Percentiles rank a stretch among this genome's conserved stretches.
Conservation (phyloP, 2,329 filamentous ascomycete species). For the Ascocoryne sarcoides region DNA sequence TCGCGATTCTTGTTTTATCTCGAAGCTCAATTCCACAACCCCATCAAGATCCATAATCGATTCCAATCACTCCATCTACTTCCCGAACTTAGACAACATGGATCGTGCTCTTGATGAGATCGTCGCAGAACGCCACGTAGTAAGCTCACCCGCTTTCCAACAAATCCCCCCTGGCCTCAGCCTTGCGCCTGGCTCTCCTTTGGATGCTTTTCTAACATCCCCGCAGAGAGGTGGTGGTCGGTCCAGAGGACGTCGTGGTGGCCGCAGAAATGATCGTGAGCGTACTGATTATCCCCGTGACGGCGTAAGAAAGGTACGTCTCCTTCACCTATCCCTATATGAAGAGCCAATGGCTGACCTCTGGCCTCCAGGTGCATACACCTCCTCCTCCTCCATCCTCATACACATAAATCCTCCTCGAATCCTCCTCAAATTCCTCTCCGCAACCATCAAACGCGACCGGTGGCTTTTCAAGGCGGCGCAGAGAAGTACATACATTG, state of each 20-base stretch:
- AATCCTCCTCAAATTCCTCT: constrained; percentile 30
- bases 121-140: constrained; percentile 53
- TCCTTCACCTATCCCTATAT: neutral
- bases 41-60: constrained; percentile 46
- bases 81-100: constrained; percentile 43
- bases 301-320: constrained; percentile 77
- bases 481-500: constrained; percentile 31
- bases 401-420: constrained; percentile 22
- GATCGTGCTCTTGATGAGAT: constrained; percentile 58
- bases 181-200: constrained; percentile 16
- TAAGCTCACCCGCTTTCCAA: constrained; percentile 30
- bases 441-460: neutral
- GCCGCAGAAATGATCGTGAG: constrained; percentile 27
- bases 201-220: constrained; percentile 13
- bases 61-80: constrained; percentile 45
- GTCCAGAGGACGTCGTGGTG: constrained; percentile 25
- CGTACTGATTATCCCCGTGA: constrained; percentile 58
- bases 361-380: constrained; percentile 25
- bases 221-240: constrained; percentile 24
- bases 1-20: too few relatives aligned
- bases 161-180: constrained; percentile 11
- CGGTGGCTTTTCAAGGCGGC: constrained; percentile 22
- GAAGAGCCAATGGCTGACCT: constrained; percentile 6
- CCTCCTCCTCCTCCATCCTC: constrained; percentile 29
- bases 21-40: too few relatives aligned